Conservation (phyloP, 78 protist genomes). For the slime mould (Dictyostelium discoideum) region dicty_2.7 NC_007088.5:4690501-4691000, state of each 20-base stretch:
- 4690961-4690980: constrained; percentile 77
- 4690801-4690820: constrained; percentile 94
- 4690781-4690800: constrained; percentile 92
- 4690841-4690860: constrained; percentile 96
- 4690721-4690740: constrained; percentile 75
- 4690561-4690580: no score
- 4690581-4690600: not conserved
- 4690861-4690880: not conserved
- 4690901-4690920: no score
- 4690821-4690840: constrained; percentile 88
- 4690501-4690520: constrained; percentile 93
- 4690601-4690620: not conserved
- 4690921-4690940: no score
- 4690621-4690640: not conserved
- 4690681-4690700: no score
- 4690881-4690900: not conserved
- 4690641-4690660: no score
- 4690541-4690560: constrained; percentile 35
- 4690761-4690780: constrained; percentile 96
- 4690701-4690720: constrained; percentile 78
- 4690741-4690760: constrained; percentile 93
- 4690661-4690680: no score
- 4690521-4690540: constrained; percentile 72
- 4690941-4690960: no score
- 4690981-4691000: constrained; percentile 92